Conservation (phyloP, 116 monocot genomes). For the Papilionanthe hybrid region DNA sequence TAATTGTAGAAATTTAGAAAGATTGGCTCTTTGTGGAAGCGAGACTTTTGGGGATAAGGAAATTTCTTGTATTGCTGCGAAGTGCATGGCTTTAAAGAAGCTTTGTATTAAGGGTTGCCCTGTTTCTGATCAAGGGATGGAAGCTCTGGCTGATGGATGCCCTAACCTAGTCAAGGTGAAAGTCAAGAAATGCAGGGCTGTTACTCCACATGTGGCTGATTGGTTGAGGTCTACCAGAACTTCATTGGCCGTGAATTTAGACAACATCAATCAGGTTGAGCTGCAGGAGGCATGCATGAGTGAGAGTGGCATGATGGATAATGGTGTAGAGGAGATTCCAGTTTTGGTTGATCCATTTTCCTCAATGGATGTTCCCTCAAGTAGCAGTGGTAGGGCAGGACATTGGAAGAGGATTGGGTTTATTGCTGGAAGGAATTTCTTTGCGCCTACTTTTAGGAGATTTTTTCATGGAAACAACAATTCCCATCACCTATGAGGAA, state of each 20-base stretch:
- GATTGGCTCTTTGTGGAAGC: constrained; percentile 57
- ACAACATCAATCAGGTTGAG: constrained; percentile 15
- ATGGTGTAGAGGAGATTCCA: constrained; percentile 25
- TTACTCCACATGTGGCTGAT: constrained; percentile 47
- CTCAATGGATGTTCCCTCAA: constrained; percentile 17
- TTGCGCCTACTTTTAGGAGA: constrained; percentile 36
- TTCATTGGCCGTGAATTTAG: constrained; percentile 45
- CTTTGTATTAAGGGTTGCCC: constrained; percentile 77
- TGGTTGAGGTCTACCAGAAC: constrained; percentile 35
- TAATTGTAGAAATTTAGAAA: constrained; percentile 45
- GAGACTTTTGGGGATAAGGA: constrained; percentile 68
- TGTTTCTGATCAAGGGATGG: constrained; percentile 55
- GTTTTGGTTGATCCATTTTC: constrained; percentile 23
- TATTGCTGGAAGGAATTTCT: constrained; percentile 27
- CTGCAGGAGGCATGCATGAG: constrained; percentile 31
- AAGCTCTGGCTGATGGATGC: constrained; percentile 56
- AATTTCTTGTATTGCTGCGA: constrained; percentile 52
- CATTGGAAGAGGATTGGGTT: constrained; percentile 30
- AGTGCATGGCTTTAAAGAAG: constrained; percentile 51
- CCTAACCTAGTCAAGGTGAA: constrained; percentile 65
- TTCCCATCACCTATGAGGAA: constrained; percentile 14
- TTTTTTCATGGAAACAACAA: constrained; percentile 26
- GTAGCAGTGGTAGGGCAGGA: constrained; percentile 23
- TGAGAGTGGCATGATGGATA: constrained; percentile 37
- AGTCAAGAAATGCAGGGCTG: constrained; percentile 65